phyloP scores from a whole-genome alignment of 768 basidiomycete species.

The Galerina sulciceps region DNA sequence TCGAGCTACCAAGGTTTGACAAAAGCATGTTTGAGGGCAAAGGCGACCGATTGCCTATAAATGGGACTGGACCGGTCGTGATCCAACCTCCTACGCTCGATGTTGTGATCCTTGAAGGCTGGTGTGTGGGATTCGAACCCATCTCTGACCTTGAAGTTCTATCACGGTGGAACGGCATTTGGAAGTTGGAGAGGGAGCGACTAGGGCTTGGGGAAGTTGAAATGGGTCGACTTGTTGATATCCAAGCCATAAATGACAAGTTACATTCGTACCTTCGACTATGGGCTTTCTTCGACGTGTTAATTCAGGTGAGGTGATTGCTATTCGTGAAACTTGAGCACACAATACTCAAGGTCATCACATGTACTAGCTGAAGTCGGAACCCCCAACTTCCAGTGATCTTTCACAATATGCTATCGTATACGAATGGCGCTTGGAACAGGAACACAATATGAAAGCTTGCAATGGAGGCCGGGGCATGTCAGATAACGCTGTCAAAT shows the following conservation, averaged over 20 bases:
- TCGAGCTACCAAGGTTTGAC: slow-evolving; percentile 82
- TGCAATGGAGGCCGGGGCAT: slow-evolving; percentile 87
- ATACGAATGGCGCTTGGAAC: slow-evolving; percentile 88
- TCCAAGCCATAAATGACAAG: slow-evolving; percentile 65
- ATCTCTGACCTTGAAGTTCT: slow-evolving; percentile 55
- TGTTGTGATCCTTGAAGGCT: slow-evolving; percentile 92
- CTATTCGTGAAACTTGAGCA: not conserved
- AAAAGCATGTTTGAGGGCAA: slow-evolving; percentile 82
- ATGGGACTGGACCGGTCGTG: slow-evolving; percentile 46
- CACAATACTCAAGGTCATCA: not conserved
- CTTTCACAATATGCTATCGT: slow-evolving; percentile 54
- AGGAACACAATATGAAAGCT: slow-evolving; percentile 89
- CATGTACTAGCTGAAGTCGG: slow-evolving; percentile 32
- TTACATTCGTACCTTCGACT: slow-evolving; percentile 64
- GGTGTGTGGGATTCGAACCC: slow-evolving; percentile 90
- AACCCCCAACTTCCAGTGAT: slow-evolving; percentile 24
- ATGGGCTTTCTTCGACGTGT: slow-evolving; percentile 75
- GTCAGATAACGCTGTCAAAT: slow-evolving; percentile 77
- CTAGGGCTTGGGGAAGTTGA: slow-evolving; percentile 40
- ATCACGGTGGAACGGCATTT: slow-evolving; percentile 52
- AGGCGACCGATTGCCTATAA: slow-evolving; percentile 74
- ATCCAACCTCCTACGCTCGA: slow-evolving; percentile 51
- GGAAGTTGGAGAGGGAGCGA: slow-evolving; percentile 40
- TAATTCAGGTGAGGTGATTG: slow-evolving; percentile 65
- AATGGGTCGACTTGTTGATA: slow-evolving; percentile 51